Evolutionary conservation across 2,329 filamentous ascomycete genomes (phyloP).

Genomic region (Monosporascus ibericus): DNA sequence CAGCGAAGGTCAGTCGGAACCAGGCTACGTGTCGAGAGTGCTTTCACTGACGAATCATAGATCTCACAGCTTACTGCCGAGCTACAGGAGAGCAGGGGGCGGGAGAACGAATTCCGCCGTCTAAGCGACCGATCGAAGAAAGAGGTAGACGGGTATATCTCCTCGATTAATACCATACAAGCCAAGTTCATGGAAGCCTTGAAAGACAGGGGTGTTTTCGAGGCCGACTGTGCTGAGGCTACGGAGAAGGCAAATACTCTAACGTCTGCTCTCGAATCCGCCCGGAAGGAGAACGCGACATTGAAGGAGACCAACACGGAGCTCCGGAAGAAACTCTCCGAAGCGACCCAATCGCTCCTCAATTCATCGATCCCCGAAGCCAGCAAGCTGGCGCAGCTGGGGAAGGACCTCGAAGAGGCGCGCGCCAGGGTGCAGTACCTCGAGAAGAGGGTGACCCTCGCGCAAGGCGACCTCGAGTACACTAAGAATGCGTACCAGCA

Average conservation of each 20-base stretch:
- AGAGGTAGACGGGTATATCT: constrained; percentile 39
- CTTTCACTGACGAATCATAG: constrained; percentile 19
- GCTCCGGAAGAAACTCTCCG: constrained; percentile 31
- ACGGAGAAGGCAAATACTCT: constrained; percentile 29
- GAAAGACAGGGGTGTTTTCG: constrained; percentile 26
- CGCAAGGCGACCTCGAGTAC: constrained; percentile 49
- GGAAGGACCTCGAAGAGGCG: constrained; percentile 33
- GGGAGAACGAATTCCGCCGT: constrained; percentile 31
- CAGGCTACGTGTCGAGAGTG: neutral
- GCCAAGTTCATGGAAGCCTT: constrained; percentile 40
- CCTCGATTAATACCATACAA: constrained; percentile 39
- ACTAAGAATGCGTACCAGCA: constrained; percentile 53
- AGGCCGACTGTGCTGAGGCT: constrained; percentile 36
- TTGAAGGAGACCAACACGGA: constrained; percentile 31
- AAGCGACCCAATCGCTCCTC: constrained; percentile 27
- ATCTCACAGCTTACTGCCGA: constrained; percentile 30
- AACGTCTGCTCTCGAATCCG: constrained; percentile 29
- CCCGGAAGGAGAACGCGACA: constrained; percentile 29
- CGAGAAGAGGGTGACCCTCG: constrained; percentile 30
- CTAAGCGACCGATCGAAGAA: constrained; percentile 38
- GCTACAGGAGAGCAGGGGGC: constrained; percentile 26
- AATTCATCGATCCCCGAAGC: constrained; percentile 31
- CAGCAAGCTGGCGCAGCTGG: constrained; percentile 33
- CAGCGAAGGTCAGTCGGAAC: constrained; percentile 19
- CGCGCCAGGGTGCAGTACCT: constrained; percentile 31